Evolutionary conservation across 2,329 filamentous ascomycete species (phyloP), one percentile per base, ranked within the genome.

Genomic region (Hirsutella minnesotensis): DNA sequence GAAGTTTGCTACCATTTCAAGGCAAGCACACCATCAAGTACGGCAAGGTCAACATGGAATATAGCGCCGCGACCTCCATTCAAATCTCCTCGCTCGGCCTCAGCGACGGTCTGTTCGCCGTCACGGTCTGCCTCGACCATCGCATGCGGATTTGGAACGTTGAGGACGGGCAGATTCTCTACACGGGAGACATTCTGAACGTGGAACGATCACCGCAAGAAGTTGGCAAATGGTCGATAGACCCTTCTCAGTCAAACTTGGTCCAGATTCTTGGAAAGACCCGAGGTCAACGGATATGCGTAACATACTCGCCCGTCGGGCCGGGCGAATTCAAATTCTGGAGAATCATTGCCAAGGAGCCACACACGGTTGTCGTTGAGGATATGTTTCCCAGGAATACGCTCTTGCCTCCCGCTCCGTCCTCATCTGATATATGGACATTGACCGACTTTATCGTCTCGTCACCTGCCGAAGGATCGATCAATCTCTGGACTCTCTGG

Each of bases 241-340:
- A 88, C 46, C 84, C 90, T 1, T 77, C 80, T 5, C 86, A 92
- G 54, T 75, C 77, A 13, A 85, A 85, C 45, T 70, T 95, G 12
- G 71, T 95, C 44, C 80, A 82, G 44, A 69, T 95, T 16, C 71
- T 89, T 42, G 77, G 80, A 13, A 69, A 65, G 34, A 66, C 58
- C 35, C 65, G 68, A 21, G 75, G 75, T 15, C 68, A 68, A 42
- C 66, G 72, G 33, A 59, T 77, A 13, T 75, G 90, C 42, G 79
- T 86, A 31, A 90, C 87, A 9, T 95, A 88, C 61, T 95, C 89
- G 10, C 90, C 92, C 1, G 79, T 92, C 49, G 84, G 88, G 24
- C 77, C 81, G 34, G 85, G 92, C 30, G 83, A 90, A 57, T 96
- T 98, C 72, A 96, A 95, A 60, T 89, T 98, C 57, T 98, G 89